These are phyloP conservation scores for Cadophora gregata DNA, from an alignment of 2,329 filamentous ascomycete genomes.

Conservation along the genomic window DNA sequence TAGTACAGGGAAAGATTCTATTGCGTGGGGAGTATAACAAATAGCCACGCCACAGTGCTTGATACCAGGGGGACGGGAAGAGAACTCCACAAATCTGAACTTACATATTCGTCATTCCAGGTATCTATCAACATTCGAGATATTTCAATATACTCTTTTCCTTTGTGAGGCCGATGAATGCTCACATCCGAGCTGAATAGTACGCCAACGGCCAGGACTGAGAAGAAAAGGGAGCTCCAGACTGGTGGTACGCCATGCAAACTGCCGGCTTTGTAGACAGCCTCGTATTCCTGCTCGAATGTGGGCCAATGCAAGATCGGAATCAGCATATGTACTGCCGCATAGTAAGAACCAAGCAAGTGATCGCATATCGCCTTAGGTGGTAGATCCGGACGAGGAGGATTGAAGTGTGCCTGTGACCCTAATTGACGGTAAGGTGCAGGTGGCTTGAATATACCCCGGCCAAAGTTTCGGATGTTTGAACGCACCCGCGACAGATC, in stretches of 20 bases:
- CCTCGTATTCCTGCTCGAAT: constrained; percentile 77
- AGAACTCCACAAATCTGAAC: neutral
- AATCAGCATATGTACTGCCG: constrained; percentile 77
- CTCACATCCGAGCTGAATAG: constrained; percentile 68
- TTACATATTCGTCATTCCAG: constrained; percentile 77
- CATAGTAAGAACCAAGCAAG: constrained; percentile 77
- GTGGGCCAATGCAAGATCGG: constrained; percentile 89
- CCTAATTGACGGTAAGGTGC: constrained; percentile 66
- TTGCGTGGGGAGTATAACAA: neutral
- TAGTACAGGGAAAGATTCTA: neutral
- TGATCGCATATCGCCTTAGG: constrained; percentile 72
- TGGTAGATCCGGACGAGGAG: constrained; percentile 69
- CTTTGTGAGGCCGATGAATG: constrained; percentile 60
- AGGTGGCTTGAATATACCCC: constrained; percentile 81
- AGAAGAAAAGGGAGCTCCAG: constrained; percentile 83
- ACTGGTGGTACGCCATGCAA: constrained; percentile 66
- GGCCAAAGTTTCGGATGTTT: constrained; percentile 75
- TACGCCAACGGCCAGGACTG: constrained; percentile 81
- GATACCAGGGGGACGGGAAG: no score
- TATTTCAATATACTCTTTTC: constrained; percentile 72
- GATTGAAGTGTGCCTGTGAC: constrained; percentile 55
- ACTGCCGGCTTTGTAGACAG: constrained; percentile 71
- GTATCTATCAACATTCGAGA: constrained; percentile 75
- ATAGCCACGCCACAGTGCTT: neutral
- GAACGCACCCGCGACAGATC: constrained; percentile 74